Evolutionary conservation across 2,329 filamentous ascomycete species (phyloP).

Genomic region (Fusarium solani-melongenae): DNA sequence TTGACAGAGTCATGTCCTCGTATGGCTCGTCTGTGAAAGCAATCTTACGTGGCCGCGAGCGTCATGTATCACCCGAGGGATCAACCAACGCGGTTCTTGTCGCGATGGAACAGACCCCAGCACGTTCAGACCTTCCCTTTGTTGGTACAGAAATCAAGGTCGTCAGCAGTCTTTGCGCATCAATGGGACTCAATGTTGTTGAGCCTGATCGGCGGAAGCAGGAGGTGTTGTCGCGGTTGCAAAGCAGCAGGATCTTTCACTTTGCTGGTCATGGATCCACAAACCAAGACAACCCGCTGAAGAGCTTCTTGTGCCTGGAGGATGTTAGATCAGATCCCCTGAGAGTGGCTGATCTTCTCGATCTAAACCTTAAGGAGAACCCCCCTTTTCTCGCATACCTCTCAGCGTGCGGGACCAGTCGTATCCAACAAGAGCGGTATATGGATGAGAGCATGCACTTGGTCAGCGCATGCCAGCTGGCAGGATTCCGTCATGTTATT

Average conservation of each 20-base stretch:
- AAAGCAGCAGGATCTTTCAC: neutral
- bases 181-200: neutral
- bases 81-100: neutral
- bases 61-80: neutral
- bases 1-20: neutral
- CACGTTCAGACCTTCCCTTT: neutral
- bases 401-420: neutral
- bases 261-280: neutral
- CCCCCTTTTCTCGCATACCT: neutral
- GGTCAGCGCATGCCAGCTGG: neutral
- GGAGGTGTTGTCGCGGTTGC: neutral
- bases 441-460: neutral
- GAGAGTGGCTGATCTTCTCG: neutral
- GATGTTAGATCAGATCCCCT: neutral
- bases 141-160: neutral
- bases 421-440: neutral
- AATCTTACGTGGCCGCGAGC: neutral
- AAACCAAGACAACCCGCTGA: neutral
- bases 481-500: neutral
- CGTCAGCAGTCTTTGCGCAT: neutral
- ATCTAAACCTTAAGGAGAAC: neutral
- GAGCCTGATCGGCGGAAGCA: neutral
- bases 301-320: neutral
- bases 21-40: neutral
- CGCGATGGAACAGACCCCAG: neutral